Conservation (phyloP, 169 alveolate species). For the Theileria orientalis region DNA sequence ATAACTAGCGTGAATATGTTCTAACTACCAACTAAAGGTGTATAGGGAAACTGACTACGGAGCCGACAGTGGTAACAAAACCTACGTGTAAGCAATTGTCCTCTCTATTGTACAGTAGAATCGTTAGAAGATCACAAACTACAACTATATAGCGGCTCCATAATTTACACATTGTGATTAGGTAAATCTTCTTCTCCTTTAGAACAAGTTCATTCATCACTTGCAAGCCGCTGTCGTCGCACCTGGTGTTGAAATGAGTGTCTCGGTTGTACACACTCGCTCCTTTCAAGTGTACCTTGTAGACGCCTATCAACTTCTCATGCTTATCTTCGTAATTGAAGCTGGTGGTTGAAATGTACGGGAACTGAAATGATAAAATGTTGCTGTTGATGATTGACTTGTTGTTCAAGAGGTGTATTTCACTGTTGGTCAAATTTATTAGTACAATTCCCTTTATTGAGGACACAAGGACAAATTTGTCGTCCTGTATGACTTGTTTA, state of each 20-base stretch:
- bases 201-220: background rate
- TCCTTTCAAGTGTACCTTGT: background rate
- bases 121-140: background rate
- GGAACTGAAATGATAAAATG: background rate
- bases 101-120: too few relatives aligned
- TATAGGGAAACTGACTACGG: too few relatives aligned
- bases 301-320: background rate
- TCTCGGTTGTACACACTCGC: background rate
- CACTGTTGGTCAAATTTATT: background rate
- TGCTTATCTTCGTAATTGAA: background rate
- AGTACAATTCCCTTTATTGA: background rate
- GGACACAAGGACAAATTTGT: background rate
- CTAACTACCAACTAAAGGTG: background rate
- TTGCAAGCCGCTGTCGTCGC: background rate
- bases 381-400: background rate
- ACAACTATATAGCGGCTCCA: background rate
- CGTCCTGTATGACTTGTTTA: background rate
- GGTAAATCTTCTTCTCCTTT: background rate
- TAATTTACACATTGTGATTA: constrained; percentile 1
- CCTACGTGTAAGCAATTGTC: too few relatives aligned
- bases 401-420: background rate
- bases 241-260: background rate
- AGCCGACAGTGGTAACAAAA: too few relatives aligned
- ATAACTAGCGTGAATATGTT: background rate
- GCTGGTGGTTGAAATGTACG: background rate